Conservation (phyloP, 345 rosid species). For the Bruguiera sexangula region DNA sequence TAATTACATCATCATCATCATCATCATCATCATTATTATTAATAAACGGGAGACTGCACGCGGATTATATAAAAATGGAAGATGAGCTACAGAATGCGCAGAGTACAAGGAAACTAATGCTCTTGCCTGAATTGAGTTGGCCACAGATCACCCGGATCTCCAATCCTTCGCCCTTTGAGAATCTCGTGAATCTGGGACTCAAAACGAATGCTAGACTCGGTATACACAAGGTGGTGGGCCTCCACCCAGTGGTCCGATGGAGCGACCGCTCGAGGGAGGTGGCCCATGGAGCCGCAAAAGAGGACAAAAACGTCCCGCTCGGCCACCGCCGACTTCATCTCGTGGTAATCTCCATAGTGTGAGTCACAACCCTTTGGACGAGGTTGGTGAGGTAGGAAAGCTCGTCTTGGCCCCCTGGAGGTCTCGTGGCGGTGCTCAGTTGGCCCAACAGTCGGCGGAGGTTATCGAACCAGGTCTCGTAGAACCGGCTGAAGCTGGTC, state of each 20-base stretch:
- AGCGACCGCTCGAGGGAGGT: slow-evolving; percentile 78
- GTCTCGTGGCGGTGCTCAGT: slow-evolving; percentile 42
- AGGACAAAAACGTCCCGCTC: slow-evolving; percentile 52
- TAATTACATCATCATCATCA: too few relatives aligned
- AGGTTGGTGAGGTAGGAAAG: slow-evolving; percentile 31
- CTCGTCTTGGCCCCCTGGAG: slow-evolving; percentile 34
- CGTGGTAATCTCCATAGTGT: slow-evolving; percentile 51
- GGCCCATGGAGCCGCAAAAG: slow-evolving; percentile 66
- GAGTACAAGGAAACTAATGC: too few relatives aligned
- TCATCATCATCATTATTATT: too few relatives aligned
- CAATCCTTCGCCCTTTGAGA: too few relatives aligned
- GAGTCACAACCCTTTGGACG: slow-evolving; percentile 46
- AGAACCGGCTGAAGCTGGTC: slow-evolving; percentile 44
- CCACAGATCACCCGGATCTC: too few relatives aligned
- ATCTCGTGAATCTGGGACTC: too few relatives aligned
- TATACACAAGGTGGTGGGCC: slow-evolving; percentile 51
- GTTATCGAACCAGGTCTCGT: slow-evolving; percentile 57
- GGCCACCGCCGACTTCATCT: slow-evolving; percentile 40
- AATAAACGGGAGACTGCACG: too few relatives aligned
- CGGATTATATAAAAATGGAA: too few relatives aligned
- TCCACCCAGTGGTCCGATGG: slow-evolving; percentile 78
- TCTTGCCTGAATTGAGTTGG: too few relatives aligned
- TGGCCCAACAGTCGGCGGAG: slow-evolving; percentile 49
- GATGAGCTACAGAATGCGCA: too few relatives aligned
- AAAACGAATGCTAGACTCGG: too few relatives aligned